Evolutionary conservation across 2,329 filamentous ascomycete genomes (phyloP), one percentile per base, ranked within the genome.

Genomic region (Hysterium pulicare): DNA sequence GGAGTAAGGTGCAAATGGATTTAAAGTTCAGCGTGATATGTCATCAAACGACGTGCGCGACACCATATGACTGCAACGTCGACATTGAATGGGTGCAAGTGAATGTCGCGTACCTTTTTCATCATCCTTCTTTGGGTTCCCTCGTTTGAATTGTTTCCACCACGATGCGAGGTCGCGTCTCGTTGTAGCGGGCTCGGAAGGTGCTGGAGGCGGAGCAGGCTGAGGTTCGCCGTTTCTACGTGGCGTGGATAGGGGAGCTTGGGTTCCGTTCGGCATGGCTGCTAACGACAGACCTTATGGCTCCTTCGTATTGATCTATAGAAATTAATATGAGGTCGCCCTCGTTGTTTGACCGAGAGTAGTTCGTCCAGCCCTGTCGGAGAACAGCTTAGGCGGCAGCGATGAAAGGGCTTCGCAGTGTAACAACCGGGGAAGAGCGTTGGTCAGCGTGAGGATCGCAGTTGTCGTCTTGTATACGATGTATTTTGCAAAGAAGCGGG

Each of bases 141-240:
- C 68, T 45, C 69, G 79, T 71, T 93, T 68, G 55, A 98, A 97
- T 58, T 84, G 83, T 70, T 90, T 95, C 93, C 93, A 97, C 93
- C 93, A 98, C 46, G 87, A 94, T 56, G 90, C 86, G 55, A 97
- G 75, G 66, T 95, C 90, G 65, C 88, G 83, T 72, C 86, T 94
- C 53, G 83, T 88, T 22, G 88, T 88, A 42, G 87, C 87, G 32
- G 87, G 89, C 57, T 78, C 73, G 44, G 75, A 69, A 44, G 64
- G 77, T 63, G 64, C 76, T 59, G 68, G 71, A 68, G 62, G 67
- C 44, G 70, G 65, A 50, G 57, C 64, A 30, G 62, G 64, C 58
- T 62, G 69, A 36, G 69, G 67, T 45, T 70, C 69, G 45, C 65
- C 66, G 48, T 68, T 64, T 53, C 67, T 69, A 50, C 68, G 64